Evolutionary conservation across 1,284 basidiomycete species (phyloP).

Genomic region (Fomes fomentarius): DNA sequence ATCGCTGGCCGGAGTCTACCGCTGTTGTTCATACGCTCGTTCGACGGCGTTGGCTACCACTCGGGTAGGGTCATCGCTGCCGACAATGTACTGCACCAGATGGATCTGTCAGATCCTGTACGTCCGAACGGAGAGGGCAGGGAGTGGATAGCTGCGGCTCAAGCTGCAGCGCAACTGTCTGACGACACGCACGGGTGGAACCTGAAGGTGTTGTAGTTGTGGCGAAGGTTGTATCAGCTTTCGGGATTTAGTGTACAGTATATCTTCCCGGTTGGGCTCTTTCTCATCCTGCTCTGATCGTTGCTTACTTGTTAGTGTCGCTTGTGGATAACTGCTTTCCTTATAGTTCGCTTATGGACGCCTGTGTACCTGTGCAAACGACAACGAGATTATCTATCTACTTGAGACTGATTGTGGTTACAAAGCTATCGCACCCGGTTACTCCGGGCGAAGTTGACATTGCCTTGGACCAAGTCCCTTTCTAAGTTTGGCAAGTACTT

Average conservation of each 20-base stretch:
- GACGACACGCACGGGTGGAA: slow-evolving; percentile 72
- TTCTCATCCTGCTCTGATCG: slow-evolving; percentile 22
- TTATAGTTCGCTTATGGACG: too few relatives aligned
- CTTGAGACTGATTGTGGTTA: not conserved
- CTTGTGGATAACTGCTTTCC: too few relatives aligned
- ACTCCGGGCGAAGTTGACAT: too few relatives aligned
- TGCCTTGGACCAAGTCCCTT: too few relatives aligned
- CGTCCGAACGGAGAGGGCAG: slow-evolving; percentile 23
- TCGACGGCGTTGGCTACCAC: slow-evolving; percentile 82
- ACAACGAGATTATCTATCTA: slow-evolving; percentile 14
- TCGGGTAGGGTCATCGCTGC: slow-evolving; percentile 83
- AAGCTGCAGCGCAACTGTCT: slow-evolving; percentile 54
- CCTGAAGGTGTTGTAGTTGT: slow-evolving; percentile 67
- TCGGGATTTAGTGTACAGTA: slow-evolving; percentile 7
- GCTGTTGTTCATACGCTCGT: slow-evolving; percentile 73
- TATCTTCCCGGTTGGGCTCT: slow-evolving; percentile 1
- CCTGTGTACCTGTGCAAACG: slow-evolving; percentile 12
- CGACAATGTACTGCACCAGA: slow-evolving; percentile 75
- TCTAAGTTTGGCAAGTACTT: too few relatives aligned
- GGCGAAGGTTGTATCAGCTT: not conserved
- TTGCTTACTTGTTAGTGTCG: slow-evolving; percentile 14
- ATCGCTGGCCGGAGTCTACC: slow-evolving; percentile 67
- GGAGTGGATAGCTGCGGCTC: slow-evolving; percentile 54
- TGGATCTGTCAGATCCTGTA: slow-evolving; percentile 48
- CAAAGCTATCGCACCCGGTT: not conserved